Base-by-base conservation (phyloP, 2,329 filamentous ascomycete species). In the Tolypocladium cylindrosporum region DNA sequence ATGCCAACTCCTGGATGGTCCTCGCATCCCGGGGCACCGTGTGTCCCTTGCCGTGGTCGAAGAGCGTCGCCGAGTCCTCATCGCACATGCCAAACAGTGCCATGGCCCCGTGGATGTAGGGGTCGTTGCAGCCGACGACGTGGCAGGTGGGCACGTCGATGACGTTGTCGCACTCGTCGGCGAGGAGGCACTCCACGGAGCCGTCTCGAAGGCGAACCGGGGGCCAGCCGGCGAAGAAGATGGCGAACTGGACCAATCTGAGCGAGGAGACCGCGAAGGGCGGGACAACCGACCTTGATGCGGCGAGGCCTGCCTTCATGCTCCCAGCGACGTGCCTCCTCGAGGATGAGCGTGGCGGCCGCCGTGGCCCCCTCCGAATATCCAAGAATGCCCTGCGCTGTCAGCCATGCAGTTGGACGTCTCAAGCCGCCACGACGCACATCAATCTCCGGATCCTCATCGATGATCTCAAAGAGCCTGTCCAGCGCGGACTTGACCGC, bases 11-110 rank as follows among this genome's bases (percentile, higher is more conserved):
- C 61, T 73, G 72, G 57, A 80, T 73, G 0, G 77, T 78, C 16
- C 71, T 72, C 57, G 72, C 74, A 57, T 82, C 79, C 60, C 82
- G 72, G 0, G 84, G 84, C 5, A 87, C 71, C 0, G 81, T 85
- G 65, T 87, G 84, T 0, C 84, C 84, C 64, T 85, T 85, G 5
- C 82, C 84, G 61, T 86, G 83, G 62, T 87, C 84, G 60, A 86
- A 86, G n/a, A 87, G 74, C 40, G 77, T 74, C 0, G 83, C 83
- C 1, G 72, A 78, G 58, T 86, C 83, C 0, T 77, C 77, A 53
- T 86, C 80, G 61, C 83, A 87, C 31, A 85, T 75, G 62, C 84
- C 83, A 69, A 80, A 86, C 4, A 87, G 74, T 0, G 83, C 81
- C 72, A 85, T 77, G 2, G 81, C 80, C 0, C 84, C 83, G 40